A percentile compares a stretch with the other conserved stretches of the same genome.
These are phyloP conservation scores for Mediolabrus comicus DNA, from an alignment of 108 stramenopile genomes.

Conservation along the genomic window DNA sequence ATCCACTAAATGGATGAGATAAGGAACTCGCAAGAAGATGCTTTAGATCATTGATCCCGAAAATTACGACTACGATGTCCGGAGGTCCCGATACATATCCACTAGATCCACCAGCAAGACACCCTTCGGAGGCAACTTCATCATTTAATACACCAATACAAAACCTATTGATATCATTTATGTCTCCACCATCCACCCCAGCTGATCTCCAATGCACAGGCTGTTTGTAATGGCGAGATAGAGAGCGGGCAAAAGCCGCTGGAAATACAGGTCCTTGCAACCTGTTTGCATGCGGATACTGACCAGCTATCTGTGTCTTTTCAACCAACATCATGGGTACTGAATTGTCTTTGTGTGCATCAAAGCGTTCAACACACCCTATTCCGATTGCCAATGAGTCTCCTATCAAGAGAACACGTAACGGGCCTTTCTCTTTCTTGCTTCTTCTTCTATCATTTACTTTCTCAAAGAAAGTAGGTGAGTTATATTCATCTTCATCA, in stretches of 20 bases:
- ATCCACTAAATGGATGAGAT: slow-evolving; percentile 4
- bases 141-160: slow-evolving; percentile 56
- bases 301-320: slow-evolving; percentile 11
- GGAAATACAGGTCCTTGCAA: slow-evolving; percentile 64
- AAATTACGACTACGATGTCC: slow-evolving; percentile 59
- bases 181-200: slow-evolving; percentile 75
- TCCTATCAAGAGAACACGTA: slow-evolving; percentile 60
- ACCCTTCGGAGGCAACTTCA: slow-evolving; percentile 31
- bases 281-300: slow-evolving; percentile 6
- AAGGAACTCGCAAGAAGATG: slow-evolving; percentile 43
- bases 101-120: neutral
- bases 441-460: neutral
- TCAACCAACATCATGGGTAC: slow-evolving; percentile 39
- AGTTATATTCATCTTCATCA: slow-evolving; percentile 1
- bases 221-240: slow-evolving; percentile 37
- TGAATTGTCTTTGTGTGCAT: slow-evolving; percentile 44
- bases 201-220: slow-evolving; percentile 64
- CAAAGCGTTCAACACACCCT: slow-evolving; percentile 58
- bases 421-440: slow-evolving; percentile 24
- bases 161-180: slow-evolving; percentile 44
- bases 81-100: slow-evolving; percentile 38
- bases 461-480: neutral
- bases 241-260: slow-evolving; percentile 51
- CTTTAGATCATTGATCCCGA: slow-evolving; percentile 73
- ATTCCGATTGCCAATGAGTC: slow-evolving; percentile 67